Evolutionary conservation across 2,329 filamentous ascomycete genomes (phyloP).

Genomic region (Samsoniella hepiali): DNA sequence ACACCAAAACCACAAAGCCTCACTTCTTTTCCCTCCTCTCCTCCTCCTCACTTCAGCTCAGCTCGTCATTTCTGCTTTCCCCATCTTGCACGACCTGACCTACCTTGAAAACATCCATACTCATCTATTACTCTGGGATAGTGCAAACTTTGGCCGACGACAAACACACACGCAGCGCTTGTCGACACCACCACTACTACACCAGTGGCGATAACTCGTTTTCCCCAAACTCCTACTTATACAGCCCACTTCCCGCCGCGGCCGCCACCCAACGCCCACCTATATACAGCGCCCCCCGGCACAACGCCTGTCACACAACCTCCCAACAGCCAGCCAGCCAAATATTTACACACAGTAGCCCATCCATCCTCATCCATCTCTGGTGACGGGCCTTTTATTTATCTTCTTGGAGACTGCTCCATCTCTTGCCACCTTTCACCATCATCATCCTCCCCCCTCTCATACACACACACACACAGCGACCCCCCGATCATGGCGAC

Average conservation of each 20-base stretch:
- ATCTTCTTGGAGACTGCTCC: background rate
- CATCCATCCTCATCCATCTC: background rate
- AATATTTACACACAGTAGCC: background rate
- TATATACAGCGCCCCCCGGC: background rate
- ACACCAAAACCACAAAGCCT: conserved; percentile 12
- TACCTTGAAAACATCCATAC: background rate
- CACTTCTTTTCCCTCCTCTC: background rate
- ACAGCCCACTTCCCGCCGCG: conserved; percentile 16
- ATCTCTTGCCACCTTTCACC: background rate
- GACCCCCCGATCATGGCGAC: conserved; percentile 8
- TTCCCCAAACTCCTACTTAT: conserved; percentile 1
- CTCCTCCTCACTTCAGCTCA: conserved; percentile 7
- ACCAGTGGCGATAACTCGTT: conserved; percentile 11
- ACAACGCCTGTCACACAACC: background rate
- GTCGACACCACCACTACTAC: background rate
- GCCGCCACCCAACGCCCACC: conserved; percentile 7
- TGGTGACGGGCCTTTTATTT: background rate
- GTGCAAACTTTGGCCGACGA: background rate
- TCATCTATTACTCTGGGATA: background rate
- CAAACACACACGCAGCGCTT: background rate
- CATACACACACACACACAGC: background rate
- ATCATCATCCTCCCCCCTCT: background rate
- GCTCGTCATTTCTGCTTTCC: background rate
- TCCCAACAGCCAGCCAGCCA: background rate
- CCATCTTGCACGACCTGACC: no score